These are phyloP conservation scores for Puccinia horiana DNA, from an alignment of 1,284 basidiomycete genomes.

Conservation along the genomic window DNA sequence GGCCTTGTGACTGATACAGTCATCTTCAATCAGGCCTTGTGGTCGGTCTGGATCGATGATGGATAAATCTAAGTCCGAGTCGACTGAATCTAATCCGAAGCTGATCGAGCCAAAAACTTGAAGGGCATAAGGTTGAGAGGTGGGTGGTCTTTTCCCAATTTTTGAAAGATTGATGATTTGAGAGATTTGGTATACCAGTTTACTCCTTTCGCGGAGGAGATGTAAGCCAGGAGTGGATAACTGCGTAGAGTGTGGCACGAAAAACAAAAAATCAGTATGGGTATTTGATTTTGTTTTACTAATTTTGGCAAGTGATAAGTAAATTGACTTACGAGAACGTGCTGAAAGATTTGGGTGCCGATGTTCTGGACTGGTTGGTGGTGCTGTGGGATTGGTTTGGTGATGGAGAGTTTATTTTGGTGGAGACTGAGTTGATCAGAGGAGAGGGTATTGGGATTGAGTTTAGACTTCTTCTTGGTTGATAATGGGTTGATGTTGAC, in stretches of 20 bases:
- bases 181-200: neutral
- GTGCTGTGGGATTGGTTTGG: neutral
- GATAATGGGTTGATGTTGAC: no score
- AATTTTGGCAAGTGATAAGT: neutral
- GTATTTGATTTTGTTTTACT: neutral
- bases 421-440: neutral
- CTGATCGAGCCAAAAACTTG: slow-evolving; percentile 31
- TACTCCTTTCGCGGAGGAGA: neutral
- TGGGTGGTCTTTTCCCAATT: neutral
- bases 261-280: neutral
- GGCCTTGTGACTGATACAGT: neutral
- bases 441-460: neutral
- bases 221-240: neutral
- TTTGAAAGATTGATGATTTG: neutral
- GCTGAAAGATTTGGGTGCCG: neutral
- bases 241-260: neutral
- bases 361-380: neutral
- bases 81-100: slow-evolving; percentile 24
- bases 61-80: slow-evolving; percentile 38
- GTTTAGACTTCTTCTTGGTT: neutral
- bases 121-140: neutral
- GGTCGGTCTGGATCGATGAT: slow-evolving; percentile 38
- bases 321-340: neutral
- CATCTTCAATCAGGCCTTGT: neutral
- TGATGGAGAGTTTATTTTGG: neutral